Base-by-base conservation (phyloP, 164 flowering plant genomes). In the Malania oleifera region DNA sequence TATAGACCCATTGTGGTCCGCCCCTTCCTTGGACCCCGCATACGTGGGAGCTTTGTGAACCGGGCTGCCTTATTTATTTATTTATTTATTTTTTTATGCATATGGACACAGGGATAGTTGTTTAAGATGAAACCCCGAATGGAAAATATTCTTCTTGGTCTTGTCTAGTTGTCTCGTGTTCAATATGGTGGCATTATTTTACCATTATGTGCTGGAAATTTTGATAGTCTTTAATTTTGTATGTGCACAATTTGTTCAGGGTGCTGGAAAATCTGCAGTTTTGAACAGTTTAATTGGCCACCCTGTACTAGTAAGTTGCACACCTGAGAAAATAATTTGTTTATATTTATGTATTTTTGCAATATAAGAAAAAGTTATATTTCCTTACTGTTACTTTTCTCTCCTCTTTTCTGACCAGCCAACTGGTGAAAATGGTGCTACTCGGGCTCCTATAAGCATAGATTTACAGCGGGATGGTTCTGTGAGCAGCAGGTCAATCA, bases 361-460 rank as follows among this genome's bases (percentile, higher is more conserved):
- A 3, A 5, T 20, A 6, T 18, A 3, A 2, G 51, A n/a, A n/a
- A n/a, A n/a, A n/a, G n/a, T n/a, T n/a, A n/a, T n/a, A n/a, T n/a
- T n/a, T n/a, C n/a, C n/a, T n/a, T n/a, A n/a, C n/a, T n/a, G n/a
- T n/a, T n/a, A n/a, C n/a, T n/a, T n/a, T n/a, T 31, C 18, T 35
- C 20, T 27, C 0, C 41, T 25, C 10, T 50, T 8, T 23, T 24
- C 17, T 40, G 10, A 60, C 39, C 81, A 95, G 99, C 99, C 99
- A 63, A 95, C 99, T 35, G 99, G 99, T 65, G 99, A 91, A 75
- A 87, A 89, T 81, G 99, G 99, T 59, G 99, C 99, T 29, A 95
- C 99, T 49, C 84, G 97, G 15, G 96, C 95, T 66, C 97, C 99
- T 19, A 95, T 95, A 59, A 61, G 82, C 69, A 75, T 95, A 67